phyloP scores from a whole-genome alignment of 352 stramenopile species.

The Blastocystis sp. region DNA sequence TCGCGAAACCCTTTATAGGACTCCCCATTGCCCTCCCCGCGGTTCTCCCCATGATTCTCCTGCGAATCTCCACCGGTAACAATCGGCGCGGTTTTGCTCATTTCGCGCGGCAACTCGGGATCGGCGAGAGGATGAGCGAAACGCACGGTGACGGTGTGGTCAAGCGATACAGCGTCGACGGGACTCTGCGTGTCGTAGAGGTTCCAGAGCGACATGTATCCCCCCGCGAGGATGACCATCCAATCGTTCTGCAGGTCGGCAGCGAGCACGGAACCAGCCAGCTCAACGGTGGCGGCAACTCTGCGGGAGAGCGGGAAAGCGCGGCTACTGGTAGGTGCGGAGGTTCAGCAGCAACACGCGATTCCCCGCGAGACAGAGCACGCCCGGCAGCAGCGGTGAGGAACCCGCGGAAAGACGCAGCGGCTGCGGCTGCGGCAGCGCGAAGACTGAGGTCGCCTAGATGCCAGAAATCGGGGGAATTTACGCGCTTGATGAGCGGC shows the following conservation, averaged over 20 bases:
- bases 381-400: neutral
- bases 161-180: neutral
- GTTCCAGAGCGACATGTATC: neutral
- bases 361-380: neutral
- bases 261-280: neutral
- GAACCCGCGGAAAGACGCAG: neutral
- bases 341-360: neutral
- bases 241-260: slow-evolving; percentile 9
- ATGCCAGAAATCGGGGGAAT: neutral
- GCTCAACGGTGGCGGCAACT: neutral
- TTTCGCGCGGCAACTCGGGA: no score
- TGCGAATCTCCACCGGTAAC: no score
- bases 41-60: no score
- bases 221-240: neutral
- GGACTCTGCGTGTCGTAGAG: neutral
- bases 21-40: no score
- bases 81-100: no score
- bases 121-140: neutral
- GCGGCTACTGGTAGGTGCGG: neutral
- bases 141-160: neutral
- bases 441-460: neutral
- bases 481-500: slow-evolving; percentile 11
- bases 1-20: no score
- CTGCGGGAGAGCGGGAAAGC: neutral
- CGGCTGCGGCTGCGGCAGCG: neutral